Conservation (phyloP, 1,139 yeast genomes). For the Candida albicans region DNA sequence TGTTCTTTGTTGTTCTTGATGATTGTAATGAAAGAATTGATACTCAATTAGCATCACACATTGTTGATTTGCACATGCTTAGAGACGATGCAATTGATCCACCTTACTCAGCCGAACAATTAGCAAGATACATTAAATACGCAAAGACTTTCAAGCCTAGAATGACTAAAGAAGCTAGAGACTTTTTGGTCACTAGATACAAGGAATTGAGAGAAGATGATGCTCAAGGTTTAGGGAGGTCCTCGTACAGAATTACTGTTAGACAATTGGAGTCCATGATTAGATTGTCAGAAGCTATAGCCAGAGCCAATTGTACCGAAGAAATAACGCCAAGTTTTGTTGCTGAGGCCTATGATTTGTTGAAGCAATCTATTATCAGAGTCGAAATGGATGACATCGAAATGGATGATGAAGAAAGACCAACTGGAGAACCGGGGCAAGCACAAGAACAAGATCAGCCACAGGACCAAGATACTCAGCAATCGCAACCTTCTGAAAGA, state of each 20-base stretch:
- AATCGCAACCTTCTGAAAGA: conserved; percentile 9
- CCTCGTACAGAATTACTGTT: conserved; percentile 91
- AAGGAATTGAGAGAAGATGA: conserved; percentile 89
- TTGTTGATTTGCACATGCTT: conserved; percentile 89
- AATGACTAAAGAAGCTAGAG: conserved; percentile 80
- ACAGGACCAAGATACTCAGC: conserved; percentile 14
- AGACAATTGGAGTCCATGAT: conserved; percentile 95
- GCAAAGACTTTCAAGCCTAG: conserved; percentile 93
- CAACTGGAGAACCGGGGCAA: conserved; percentile 22
- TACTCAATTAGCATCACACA: conserved; percentile 86
- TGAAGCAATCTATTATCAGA: conserved; percentile 88
- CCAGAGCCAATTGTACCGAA: conserved; percentile 93
- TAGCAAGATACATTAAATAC: conserved; percentile 84
- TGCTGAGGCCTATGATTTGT: conserved; percentile 87
- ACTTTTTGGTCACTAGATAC: conserved; percentile 73
- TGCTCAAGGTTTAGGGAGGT: conserved; percentile 85
- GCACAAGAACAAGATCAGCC: conserved; percentile 23
- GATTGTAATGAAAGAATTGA: conserved; percentile 93
- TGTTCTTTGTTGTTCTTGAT: conserved; percentile 91
- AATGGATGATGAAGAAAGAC: conserved; percentile 65
- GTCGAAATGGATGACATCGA: conserved; percentile 95
- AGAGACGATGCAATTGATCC: conserved; percentile 90
- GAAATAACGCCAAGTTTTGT: conserved; percentile 85
- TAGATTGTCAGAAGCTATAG: conserved; percentile 93
- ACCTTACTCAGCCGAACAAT: conserved; percentile 86